Evolutionary conservation across 805 yeast genomes (phyloP).

Genomic region (Ogataea siamensis): DNA sequence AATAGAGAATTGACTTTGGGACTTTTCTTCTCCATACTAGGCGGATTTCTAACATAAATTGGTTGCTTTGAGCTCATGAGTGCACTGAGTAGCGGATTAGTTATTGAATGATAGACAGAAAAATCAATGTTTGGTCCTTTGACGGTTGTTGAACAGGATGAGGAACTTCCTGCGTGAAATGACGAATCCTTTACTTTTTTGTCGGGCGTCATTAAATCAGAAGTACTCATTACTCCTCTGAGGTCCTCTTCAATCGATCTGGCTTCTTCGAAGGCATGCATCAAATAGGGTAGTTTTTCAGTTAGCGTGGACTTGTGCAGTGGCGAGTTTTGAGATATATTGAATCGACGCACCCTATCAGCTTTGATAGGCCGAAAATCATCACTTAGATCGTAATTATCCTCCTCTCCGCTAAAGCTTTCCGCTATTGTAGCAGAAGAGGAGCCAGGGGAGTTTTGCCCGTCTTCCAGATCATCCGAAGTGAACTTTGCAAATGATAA

Average conservation of each 20-base stretch:
- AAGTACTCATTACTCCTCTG: constrained; percentile 14
- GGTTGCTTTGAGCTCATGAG: constrained; percentile 1
- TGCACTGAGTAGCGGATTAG: constrained; percentile 7
- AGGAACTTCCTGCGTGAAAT: background rate
- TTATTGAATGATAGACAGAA: constrained; percentile 4
- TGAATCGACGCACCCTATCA: constrained; percentile 1
- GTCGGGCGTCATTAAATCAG: constrained; percentile 10
- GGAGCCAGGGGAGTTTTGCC: background rate
- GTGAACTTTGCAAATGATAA: background rate
- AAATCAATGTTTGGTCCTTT: background rate
- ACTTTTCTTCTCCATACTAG: background rate
- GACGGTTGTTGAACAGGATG: background rate
- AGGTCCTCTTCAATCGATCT: constrained; percentile 56
- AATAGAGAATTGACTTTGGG: no score
- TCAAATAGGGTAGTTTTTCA: constrained; percentile 62
- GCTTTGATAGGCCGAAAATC: constrained; percentile 1
- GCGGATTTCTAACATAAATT: background rate
- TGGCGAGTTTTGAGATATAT: constrained; percentile 23
- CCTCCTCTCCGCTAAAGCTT: constrained; percentile 40
- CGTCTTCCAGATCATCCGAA: constrained; percentile 1
- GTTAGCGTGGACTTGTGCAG: constrained; percentile 52
- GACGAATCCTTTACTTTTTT: background rate
- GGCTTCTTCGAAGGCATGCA: constrained; percentile 67
- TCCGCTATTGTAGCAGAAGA: background rate
- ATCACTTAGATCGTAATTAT: constrained; percentile 42